These are phyloP conservation scores for Zelopaecilomyces penicillatus DNA, from an alignment of 2,329 filamentous ascomycete genomes.

Conservation along the genomic window DNA sequence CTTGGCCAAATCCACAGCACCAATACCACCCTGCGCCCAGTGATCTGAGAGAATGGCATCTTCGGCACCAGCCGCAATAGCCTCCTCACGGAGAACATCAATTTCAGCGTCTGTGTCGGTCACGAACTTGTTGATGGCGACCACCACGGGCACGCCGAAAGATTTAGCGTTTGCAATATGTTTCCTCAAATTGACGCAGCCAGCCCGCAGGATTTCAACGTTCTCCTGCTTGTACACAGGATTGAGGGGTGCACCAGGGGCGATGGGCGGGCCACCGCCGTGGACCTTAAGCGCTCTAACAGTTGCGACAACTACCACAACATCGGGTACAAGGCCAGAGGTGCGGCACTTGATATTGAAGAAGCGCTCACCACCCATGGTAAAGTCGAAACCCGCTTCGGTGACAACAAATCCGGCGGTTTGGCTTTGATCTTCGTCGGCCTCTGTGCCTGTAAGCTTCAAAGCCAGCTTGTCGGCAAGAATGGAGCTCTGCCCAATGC, in stretches of 20 bases:
- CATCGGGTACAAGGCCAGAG: constrained; percentile 85
- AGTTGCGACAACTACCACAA: constrained; percentile 90
- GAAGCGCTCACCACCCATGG: constrained; percentile 98
- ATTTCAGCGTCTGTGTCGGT: constrained; percentile 93
- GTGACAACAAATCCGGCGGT: constrained; percentile 93
- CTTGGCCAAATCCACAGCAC: constrained; percentile 80
- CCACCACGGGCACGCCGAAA: constrained; percentile 89
- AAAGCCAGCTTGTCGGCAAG: constrained; percentile 91
- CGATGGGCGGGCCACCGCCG: constrained; percentile 89
- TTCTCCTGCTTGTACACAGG: constrained; percentile 92
- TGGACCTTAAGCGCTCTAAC: constrained; percentile 95
- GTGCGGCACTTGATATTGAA: constrained; percentile 99
- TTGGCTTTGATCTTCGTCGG: constrained; percentile 72
- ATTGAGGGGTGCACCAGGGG: constrained; percentile 74
- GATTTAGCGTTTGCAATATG: constrained; percentile 84
- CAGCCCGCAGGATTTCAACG: constrained; percentile 77
- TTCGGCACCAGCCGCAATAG: constrained; percentile 83
- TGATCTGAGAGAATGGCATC: constrained; percentile 92
- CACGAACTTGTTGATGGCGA: constrained; percentile 93
- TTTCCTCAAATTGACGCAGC: constrained; percentile 91
- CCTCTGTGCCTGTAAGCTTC: constrained; percentile 90
- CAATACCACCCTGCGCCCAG: constrained; percentile 91
- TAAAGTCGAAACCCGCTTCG: constrained; percentile 97
- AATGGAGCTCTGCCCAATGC: constrained; percentile 92
- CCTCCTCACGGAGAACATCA: constrained; percentile 79